Evolutionary conservation across 768 basidiomycete genomes (phyloP), one percentile per base, ranked within the genome.

Genomic region (Terana coerulea): DNA sequence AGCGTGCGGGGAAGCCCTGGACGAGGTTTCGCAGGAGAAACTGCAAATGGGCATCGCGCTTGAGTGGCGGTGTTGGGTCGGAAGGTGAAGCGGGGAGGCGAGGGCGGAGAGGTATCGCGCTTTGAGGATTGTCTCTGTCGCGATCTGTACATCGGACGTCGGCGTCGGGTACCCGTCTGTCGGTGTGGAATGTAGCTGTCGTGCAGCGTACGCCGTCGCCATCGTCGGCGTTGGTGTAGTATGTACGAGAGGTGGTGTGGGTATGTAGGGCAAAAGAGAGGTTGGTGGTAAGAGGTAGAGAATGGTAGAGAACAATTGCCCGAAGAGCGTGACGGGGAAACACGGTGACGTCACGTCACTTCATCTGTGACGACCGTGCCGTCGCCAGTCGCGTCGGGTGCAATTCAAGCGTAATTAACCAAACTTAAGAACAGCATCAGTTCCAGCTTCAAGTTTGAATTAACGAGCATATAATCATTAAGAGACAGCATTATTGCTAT

Each of bases 1-100:
- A 98, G 49, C 84, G 75, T 10, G 75, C 72, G 0, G 94, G 91
- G 37, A 98, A 88, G 2, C 91, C 84, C 62, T 92, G 88, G 7
- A 84, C 62, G 47, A 92, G 75, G 55, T 85, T 80, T 22, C 84
- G 75, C 1, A 82, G 74, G 21, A 95, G 79, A 62, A 81, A 95
- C 54, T 86, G 80, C 57, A 93, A 71, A 64, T 97, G 94, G 1
- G 73, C 65, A 36, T 78, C 76, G 61, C 77, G 80, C 34, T 88
- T 72, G 3, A 95, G 72, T 2, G 71, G n/a, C 52, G 58, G 12
- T 49, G 24, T 24, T 37, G 15, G 12, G 55, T 19, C 21, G 12
- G 55, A 11, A 14, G 25, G 25, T 55, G 49, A 22, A 37, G 35
- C n/a, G 49, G 31, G 8, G 54, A 45, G n/a, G 64, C 56, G 45